Base-by-base conservation (phyloP, 441 rosid genomes). In the California macrophylla region DNA sequence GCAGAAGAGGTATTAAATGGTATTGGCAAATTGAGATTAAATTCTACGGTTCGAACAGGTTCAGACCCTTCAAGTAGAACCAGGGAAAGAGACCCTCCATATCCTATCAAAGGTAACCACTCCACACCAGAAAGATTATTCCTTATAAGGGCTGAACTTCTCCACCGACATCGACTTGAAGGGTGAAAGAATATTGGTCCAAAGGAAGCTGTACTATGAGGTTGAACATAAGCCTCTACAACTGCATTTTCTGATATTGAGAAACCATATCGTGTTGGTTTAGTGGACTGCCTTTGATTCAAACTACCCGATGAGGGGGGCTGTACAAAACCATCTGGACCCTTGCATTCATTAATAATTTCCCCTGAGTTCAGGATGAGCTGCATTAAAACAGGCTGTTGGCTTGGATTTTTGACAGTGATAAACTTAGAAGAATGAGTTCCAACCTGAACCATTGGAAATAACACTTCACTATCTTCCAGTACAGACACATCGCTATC, bases 121-220 rank as follows among this genome's bases (percentile, higher is more conserved):
- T 89, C 96, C 67, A 93, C 91, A 70, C 89, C 90, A 64, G 92
- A 85, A 30, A 89, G 88, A 72, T 93, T 89, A 79, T 83, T 84
- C 75, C 87, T 84, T 63, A 80, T 79, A 68, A 89, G 74, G 40
- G 83, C 89, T 29, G 96, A 86, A 79, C 87, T 85, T 77, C 81
- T 85, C 95, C 95, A 87, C 40, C 70, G 71, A 70, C 95, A 89
- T 16, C 86, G 83, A 78, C 70, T 68, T 50, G 85, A 84, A 61
- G 95, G 95, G 73, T 80, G 85, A 76, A 89, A 89, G 18, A 81
- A 71, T 70, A 89, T 77, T 8, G 95, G 92, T 36, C 92, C 95
- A 66, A 89, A 76, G 66, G 83, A 84, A 65, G 87, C 85, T 68
- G 70, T 75, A 62, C 86, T 76, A 18, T 76, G 24, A 66, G 95